Evolutionary conservation across 352 stramenopile genomes (phyloP), one percentile per base, ranked within the genome.

Genomic region (Pythium insidiosum): DNA sequence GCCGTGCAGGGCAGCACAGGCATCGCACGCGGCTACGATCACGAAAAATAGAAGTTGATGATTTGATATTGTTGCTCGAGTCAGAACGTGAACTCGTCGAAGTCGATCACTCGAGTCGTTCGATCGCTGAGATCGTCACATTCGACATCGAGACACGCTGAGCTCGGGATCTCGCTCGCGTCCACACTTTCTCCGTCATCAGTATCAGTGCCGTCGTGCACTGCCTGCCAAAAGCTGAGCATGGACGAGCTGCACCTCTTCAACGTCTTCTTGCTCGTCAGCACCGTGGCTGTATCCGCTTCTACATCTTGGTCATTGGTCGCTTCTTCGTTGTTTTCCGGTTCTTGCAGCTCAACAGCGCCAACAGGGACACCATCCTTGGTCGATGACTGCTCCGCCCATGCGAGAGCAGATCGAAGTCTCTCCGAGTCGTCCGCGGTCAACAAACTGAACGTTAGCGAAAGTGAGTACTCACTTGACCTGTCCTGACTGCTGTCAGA

Each of bases 1-100:
- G 84, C 84, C 4, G 73, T 94, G 22, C 54, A 68, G 30, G 84
- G 84, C 9, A 72, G 64, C 30, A 75, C 61, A 0, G 84, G 84
- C 21, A 95, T 90, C 42, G 84, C 84, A 13, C 53, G 73, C 33
- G 79, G 71, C 25, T 94, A 94, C 47, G 70, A 60, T 4, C 72
- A 90, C 30, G 80, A 92, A 29, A 30, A 58, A 18, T 56, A 41
- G n/a, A n/a, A 43, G 10, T 26, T n/a, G 39, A 23, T 37, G 3
- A 38, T 43, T 19, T 28, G 34, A 18, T 16, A 19, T 13, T 28
- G 35, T 43, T 38, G 24, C 22, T 16, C 0, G n/a, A n/a, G n/a
- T n/a, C n/a, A 36, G n/a, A 42, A 41, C 18, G 20, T 1, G 23
- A 18, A 25, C 23, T 40, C 18, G 5, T 31, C 22, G 19, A 21